These are phyloP conservation scores for Phytophthora constricta DNA, from an alignment of 352 stramenopile genomes.

Conservation along the genomic window DNA sequence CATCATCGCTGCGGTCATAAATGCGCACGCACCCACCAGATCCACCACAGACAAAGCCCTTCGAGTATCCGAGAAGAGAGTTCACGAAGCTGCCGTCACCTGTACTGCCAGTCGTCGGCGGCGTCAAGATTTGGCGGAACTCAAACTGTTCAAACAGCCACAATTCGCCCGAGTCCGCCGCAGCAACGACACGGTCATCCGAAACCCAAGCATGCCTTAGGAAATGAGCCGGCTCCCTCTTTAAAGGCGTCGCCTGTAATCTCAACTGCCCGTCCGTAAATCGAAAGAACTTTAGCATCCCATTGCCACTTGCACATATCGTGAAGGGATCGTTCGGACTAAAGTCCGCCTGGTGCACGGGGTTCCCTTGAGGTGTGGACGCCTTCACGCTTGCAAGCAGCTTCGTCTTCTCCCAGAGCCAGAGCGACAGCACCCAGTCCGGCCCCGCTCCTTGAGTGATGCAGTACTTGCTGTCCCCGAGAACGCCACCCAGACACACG, in stretches of 20 bases:
- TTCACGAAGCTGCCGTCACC: conserved; percentile 84
- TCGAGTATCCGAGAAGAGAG: conserved; percentile 89
- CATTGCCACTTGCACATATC: conserved; percentile 90
- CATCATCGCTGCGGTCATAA: conserved; percentile 88
- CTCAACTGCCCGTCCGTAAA: conserved; percentile 86
- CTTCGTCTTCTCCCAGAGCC: conserved; percentile 94
- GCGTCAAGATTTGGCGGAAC: conserved; percentile 85
- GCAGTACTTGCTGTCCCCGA: conserved; percentile 92
- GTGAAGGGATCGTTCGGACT: conserved; percentile 85
- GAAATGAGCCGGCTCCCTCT: conserved; percentile 88
- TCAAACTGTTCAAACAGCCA: conserved; percentile 95
- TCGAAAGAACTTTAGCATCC: conserved; percentile 91
- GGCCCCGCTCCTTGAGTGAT: conserved; percentile 89
- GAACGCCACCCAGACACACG: conserved; percentile 87
- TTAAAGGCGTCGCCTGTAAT: conserved; percentile 70
- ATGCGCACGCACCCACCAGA: conserved; percentile 79
- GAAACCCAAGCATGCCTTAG: conserved; percentile 92
- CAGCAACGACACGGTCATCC: conserved; percentile 91
- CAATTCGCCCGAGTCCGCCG: conserved; percentile 89
- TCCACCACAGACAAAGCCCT: conserved; percentile 87
- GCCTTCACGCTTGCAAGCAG: conserved; percentile 78
- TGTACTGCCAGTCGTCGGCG: conserved; percentile 36
- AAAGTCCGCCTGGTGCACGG: conserved; percentile 90
- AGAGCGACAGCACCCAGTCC: conserved; percentile 92
- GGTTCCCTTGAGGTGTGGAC: conserved; percentile 66